Conservation (phyloP, 2,329 filamentous ascomycete species). For the Neoscytalidium dimidiatum region DNA sequence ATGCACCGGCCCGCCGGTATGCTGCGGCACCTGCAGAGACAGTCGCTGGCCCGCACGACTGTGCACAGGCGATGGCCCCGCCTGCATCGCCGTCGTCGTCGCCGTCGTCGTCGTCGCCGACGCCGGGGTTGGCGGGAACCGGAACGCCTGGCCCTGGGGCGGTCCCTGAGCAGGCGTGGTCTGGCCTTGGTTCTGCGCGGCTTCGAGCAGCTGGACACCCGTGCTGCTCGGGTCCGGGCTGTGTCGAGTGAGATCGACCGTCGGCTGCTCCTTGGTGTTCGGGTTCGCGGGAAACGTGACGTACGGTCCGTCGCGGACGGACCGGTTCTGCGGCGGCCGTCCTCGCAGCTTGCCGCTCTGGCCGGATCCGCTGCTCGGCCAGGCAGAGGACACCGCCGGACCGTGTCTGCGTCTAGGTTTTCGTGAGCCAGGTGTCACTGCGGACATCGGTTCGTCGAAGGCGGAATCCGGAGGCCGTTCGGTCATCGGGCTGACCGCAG, state of each 20-base stretch:
- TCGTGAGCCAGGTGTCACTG: constrained; percentile 60
- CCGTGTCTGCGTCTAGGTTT: constrained; percentile 69
- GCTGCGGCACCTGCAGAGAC: constrained; percentile 64
- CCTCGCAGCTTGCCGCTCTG: constrained; percentile 73
- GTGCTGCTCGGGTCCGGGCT: constrained; percentile 45
- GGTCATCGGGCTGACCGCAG: constrained; percentile 71
- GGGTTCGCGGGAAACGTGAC: constrained; percentile 69
- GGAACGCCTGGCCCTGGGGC: constrained; percentile 31
- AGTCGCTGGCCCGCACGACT: constrained; percentile 50
- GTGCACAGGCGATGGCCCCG: constrained; percentile 22
- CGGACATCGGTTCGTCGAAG: constrained; percentile 68
- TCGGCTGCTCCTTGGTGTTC: constrained; percentile 49
- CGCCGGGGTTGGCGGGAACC: constrained; percentile 41
- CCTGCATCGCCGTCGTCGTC: constrained; percentile 35
- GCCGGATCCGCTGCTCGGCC: constrained; percentile 68
- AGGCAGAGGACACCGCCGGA: constrained; percentile 86
- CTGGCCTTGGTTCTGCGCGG: constrained; percentile 19
- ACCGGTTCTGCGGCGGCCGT: constrained; percentile 73
- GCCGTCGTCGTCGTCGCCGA: no score
- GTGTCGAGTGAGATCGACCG: constrained; percentile 47
- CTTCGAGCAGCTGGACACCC: constrained; percentile 6
- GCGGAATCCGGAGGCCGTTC: constrained; percentile 48
- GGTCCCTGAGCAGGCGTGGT: constrained; percentile 22
- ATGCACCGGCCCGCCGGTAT: constrained; percentile 61
- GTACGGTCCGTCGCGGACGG: constrained; percentile 66